phyloP scores from a whole-genome alignment of 257 asterid species.

The Apocynum venetum region DNA sequence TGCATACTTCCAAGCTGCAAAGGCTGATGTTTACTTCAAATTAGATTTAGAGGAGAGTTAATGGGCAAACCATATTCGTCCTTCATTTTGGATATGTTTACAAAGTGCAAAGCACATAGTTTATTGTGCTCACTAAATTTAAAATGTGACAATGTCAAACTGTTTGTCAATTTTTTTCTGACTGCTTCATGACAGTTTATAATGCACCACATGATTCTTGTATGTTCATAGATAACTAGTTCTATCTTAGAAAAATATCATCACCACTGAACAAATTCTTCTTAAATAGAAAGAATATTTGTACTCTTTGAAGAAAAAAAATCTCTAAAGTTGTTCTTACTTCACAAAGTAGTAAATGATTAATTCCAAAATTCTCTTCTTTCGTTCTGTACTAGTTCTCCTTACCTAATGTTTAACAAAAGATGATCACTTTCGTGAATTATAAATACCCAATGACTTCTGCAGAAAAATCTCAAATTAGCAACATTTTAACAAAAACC shows the following conservation, averaged over 20 bases:
- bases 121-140: background rate
- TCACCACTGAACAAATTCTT: background rate
- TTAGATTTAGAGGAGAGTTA: background rate
- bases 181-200: background rate
- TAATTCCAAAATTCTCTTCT: background rate
- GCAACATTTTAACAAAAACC: background rate
- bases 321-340: background rate
- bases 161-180: background rate
- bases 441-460: background rate
- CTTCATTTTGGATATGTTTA: background rate
- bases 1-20: background rate
- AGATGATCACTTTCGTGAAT: background rate
- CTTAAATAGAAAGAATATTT: background rate
- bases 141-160: background rate
- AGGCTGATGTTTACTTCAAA: background rate
- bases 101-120: background rate
- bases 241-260: background rate
- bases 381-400: background rate
- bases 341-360: background rate
- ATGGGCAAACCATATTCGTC: background rate
- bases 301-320: background rate
- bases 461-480: background rate
- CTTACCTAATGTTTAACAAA: background rate
- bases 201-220: background rate
- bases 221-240: background rate